Conservation (phyloP, 2,329 filamentous ascomycete species). For the Ceratocystiopsis minuta region DNA sequence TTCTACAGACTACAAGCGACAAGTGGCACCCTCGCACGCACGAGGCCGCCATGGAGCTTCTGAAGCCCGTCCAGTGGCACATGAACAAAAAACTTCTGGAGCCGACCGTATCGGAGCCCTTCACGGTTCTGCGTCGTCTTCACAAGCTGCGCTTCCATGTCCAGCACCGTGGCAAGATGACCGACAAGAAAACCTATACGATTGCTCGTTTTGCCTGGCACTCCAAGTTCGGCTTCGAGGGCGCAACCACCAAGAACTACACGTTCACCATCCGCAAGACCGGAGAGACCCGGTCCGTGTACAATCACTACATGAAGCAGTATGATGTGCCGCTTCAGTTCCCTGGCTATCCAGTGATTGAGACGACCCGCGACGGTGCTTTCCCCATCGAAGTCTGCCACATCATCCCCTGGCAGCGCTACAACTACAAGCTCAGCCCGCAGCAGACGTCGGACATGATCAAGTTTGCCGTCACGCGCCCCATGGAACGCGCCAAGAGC, state of each 20-base stretch:
- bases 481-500: conserved; percentile 44
- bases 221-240: conserved; percentile 23
- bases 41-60: conserved; percentile 12
- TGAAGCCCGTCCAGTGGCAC: conserved; percentile 18
- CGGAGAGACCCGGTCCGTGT: conserved; percentile 26
- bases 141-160: conserved; percentile 38
- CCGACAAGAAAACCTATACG: conserved; percentile 30
- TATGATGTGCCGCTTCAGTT: conserved; percentile 33
- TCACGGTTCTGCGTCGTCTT: conserved; percentile 35
- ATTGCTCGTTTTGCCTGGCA: conserved; percentile 34
- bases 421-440: conserved; percentile 42
- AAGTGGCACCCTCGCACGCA: conserved; percentile 11
- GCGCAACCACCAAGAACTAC: conserved; percentile 31
- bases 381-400: conserved; percentile 46
- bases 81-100: conserved; percentile 9
- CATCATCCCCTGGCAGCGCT: conserved; percentile 37
- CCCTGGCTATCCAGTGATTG: conserved; percentile 35
- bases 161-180: conserved; percentile 30
- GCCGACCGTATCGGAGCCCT: conserved; percentile 27
- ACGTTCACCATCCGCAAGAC: conserved; percentile 36
- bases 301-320: conserved; percentile 35
- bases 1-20: conserved; percentile 11
- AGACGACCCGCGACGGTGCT: conserved; percentile 32
- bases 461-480: conserved; percentile 72
- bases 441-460: conserved; percentile 71